These are phyloP conservation scores for Protomyces gravidus DNA, from an alignment of 1,139 yeast genomes.

Conservation along the genomic window DNA sequence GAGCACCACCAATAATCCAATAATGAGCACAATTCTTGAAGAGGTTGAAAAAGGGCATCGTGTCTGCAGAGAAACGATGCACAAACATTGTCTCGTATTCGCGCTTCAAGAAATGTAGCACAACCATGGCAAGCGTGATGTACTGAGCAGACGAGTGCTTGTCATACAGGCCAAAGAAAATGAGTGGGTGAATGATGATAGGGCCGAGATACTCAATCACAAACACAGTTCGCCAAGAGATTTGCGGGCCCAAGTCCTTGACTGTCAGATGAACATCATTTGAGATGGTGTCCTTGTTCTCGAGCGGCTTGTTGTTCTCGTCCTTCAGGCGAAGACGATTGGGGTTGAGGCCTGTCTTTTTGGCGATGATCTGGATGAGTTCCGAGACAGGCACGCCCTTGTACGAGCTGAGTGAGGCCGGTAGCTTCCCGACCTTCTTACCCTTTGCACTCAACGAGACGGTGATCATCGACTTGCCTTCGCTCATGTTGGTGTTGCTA, in stretches of 20 bases:
- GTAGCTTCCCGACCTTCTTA: constrained; percentile 22
- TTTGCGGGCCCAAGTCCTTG: constrained; percentile 90
- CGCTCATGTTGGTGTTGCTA: background rate
- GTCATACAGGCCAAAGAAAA: constrained; percentile 44
- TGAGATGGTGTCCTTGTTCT: constrained; percentile 37
- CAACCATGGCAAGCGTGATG: constrained; percentile 44
- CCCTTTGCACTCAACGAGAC: constrained; percentile 23
- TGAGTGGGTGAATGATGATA: constrained; percentile 66
- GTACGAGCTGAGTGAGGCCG: constrained; percentile 15
- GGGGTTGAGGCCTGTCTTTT: constrained; percentile 38
- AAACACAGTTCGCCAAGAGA: constrained; percentile 86
- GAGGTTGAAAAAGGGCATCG: constrained; percentile 85
- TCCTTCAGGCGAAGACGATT: constrained; percentile 42
- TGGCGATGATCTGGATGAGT: constrained; percentile 34
- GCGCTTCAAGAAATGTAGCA: constrained; percentile 78
- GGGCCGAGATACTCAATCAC: constrained; percentile 88
- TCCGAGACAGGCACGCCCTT: constrained; percentile 26
- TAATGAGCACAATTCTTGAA: constrained; percentile 88
- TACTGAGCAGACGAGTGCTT: constrained; percentile 11
- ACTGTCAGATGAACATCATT: constrained; percentile 45
- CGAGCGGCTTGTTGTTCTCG: constrained; percentile 34
- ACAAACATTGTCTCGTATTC: constrained; percentile 80
- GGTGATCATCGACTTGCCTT: constrained; percentile 21
- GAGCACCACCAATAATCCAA: constrained; percentile 81
- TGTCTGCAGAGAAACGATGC: constrained; percentile 77